These are phyloP conservation scores for Thermothelomyces thermophilus DNA, from an alignment of 2,329 filamentous ascomycete genomes.

Conservation along the genomic window DNA sequence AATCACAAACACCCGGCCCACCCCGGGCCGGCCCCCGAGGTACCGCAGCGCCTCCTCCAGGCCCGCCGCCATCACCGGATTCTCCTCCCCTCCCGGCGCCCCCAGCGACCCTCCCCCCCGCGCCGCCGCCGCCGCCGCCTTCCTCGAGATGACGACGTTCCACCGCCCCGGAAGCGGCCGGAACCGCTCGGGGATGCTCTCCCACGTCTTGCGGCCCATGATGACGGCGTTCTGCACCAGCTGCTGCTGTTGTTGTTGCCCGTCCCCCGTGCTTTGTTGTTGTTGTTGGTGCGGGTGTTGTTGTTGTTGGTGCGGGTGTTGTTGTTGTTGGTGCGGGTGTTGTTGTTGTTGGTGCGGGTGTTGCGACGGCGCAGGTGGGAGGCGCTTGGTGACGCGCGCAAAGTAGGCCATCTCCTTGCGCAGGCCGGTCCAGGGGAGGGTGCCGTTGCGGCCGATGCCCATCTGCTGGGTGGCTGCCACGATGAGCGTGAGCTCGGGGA, in stretches of 20 bases:
- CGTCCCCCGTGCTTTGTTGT: too few species aligned
- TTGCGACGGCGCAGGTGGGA: conserved; percentile 31
- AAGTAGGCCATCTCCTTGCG: conserved; percentile 95
- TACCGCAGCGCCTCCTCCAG: conserved; percentile 51
- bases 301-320: too few species aligned
- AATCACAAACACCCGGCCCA: conserved; percentile 70
- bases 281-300: neutral
- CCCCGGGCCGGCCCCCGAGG: conserved; percentile 29
- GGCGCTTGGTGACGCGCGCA: conserved; percentile 74
- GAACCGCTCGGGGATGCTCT: conserved; percentile 73
- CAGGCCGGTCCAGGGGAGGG: conserved; percentile 82
- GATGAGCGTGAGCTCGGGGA: conserved; percentile 71
- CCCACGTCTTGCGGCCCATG: conserved; percentile 98
- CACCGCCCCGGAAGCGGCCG: conserved; percentile 72
- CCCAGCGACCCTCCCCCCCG: neutral
- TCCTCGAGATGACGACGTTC: conserved; percentile 72
- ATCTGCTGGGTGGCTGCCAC: conserved; percentile 87
- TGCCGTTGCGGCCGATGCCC: conserved; percentile 76
- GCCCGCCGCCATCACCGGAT: conserved; percentile 52
- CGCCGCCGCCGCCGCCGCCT: neutral
- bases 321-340: too few species aligned
- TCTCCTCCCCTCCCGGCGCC: conserved; percentile 31
- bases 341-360: too few species aligned
- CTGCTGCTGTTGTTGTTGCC: neutral
- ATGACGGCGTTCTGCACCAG: conserved; percentile 64